Evolutionary conservation across 345 rosid genomes (phyloP).

Genomic region (Lumnitzera racemosa): DNA sequence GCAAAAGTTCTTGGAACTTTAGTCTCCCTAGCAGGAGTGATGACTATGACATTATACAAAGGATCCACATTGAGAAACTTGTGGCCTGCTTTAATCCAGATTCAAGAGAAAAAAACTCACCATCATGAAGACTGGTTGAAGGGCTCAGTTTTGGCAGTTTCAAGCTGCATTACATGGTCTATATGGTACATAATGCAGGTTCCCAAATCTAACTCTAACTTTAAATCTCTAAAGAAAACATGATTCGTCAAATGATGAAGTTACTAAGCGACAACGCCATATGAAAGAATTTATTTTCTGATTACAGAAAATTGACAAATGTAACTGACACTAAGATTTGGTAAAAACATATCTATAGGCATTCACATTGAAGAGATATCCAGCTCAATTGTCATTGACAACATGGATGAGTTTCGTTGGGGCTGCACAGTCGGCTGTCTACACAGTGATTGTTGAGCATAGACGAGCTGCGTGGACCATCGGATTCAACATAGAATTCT

Average conservation of each 20-base stretch:
- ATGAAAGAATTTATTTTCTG: too few species aligned
- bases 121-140: slow-evolving; percentile 46
- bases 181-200: slow-evolving; percentile 70
- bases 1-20: slow-evolving; percentile 50
- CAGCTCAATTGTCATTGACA: slow-evolving; percentile 56
- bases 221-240: not conserved
- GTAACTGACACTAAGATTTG: not conserved
- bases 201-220: not conserved
- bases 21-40: slow-evolving; percentile 49
- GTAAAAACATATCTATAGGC: slow-evolving; percentile 25
- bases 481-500: slow-evolving; percentile 45
- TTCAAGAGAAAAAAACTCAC: slow-evolving; percentile 13
- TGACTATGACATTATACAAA: slow-evolving; percentile 44
- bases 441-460: slow-evolving; percentile 35
- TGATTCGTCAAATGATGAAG: too few species aligned
- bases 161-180: slow-evolving; percentile 62
- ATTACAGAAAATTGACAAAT: too few species aligned
- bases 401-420: slow-evolving; percentile 59
- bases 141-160: slow-evolving; percentile 50
- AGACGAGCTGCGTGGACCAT: slow-evolving; percentile 42
- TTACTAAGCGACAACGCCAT: too few species aligned
- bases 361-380: slow-evolving; percentile 46
- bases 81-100: slow-evolving; percentile 32
- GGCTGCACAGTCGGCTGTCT: slow-evolving; percentile 55
- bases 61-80: slow-evolving; percentile 36